Evolutionary conservation across 2,329 filamentous ascomycete genomes (phyloP), one percentile per base, ranked within the genome.

Genomic region (Keithomyces neogunnii): DNA sequence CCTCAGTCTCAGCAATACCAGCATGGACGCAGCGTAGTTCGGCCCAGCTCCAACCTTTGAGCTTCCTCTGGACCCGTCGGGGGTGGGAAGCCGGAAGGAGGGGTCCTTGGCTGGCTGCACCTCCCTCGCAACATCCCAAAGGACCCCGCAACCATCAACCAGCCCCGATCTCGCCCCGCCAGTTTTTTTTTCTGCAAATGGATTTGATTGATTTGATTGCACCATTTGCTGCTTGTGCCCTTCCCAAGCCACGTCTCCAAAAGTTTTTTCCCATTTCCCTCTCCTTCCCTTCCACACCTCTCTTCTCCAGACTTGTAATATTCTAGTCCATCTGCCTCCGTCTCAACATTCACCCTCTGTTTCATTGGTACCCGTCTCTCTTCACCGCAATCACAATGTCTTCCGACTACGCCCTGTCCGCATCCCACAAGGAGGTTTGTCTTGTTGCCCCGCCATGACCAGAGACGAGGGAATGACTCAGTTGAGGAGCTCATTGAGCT

Each of bases 391-490:
- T 51, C 55, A 66, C 57, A 64, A 74, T 74, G 71, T 63, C 70
- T 62, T 55, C 72, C 54, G 69, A 73, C 56, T 80, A 80, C 67
- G 73, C 77, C 59, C 71, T 80, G 62, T 71, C 76, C 50, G 67
- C 73, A 63, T 63, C 73, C 62, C 77, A 80, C 73, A 78, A 77
- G 68, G 71, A 78, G 67, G 76, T 78, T 59, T 50, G 71, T 68
- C 55, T 52, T 33, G n/a, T 40, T n/a, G n/a, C 44, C 42, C 31
- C 48, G 13, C 49, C 38, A 48, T 47, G 32, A 36, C 39, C 5
- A 35, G 35, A 33, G 31, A 58, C 53, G 57, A 65, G 62, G 58
- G 59, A 50, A 57, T 45, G 46, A 49, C 49, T 51, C 36, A 29
- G 38, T 30, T 26, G 8, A 38, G 10, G 9, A 36, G 6, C 29